A percentile compares a stretch with the other conserved stretches of the same genome.
Evolutionary conservation across 768 basidiomycete species (phyloP).

Genomic region (Sarcodon aspratus): DNA sequence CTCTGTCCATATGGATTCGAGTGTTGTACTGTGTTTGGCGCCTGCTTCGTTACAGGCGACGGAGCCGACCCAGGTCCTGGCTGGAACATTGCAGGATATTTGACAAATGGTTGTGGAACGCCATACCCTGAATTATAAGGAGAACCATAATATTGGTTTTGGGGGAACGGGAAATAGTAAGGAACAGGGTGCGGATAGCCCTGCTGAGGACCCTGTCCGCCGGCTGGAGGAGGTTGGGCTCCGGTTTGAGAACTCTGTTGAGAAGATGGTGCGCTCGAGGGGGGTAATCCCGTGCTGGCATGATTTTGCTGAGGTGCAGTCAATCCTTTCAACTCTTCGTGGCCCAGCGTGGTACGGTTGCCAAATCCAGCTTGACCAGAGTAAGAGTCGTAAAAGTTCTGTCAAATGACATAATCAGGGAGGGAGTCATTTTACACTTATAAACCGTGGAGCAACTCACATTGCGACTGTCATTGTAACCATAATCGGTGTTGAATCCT

Average conservation of each 20-base stretch:
- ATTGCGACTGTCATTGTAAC: conserved; percentile 55
- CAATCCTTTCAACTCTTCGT: conserved; percentile 69
- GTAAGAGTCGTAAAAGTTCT: conserved; percentile 77
- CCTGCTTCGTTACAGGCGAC: conserved; percentile 58
- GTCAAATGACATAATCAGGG: conserved; percentile 2
- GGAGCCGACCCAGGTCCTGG: conserved; percentile 56
- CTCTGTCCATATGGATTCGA: conserved; percentile 53
- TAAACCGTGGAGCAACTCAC: conserved; percentile 26
- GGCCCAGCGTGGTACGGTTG: conserved; percentile 51
- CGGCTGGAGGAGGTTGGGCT: conserved; percentile 46
- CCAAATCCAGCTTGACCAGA: conserved; percentile 52
- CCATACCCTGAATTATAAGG: conserved; percentile 52
- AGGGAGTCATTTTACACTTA: background rate
- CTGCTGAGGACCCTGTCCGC: conserved; percentile 55
- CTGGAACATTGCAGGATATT: conserved; percentile 71
- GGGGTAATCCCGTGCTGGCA: conserved; percentile 36
- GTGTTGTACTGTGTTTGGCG: conserved; percentile 40
- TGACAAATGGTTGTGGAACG: conserved; percentile 59
- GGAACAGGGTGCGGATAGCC: conserved; percentile 46
- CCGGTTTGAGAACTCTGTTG: conserved; percentile 42
- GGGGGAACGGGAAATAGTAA: conserved; percentile 59
- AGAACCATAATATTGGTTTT: conserved; percentile 66
- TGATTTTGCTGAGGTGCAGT: conserved; percentile 48
- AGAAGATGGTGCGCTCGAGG: conserved; percentile 37
- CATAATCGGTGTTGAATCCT: conserved; percentile 59